phyloP scores from a whole-genome alignment of 2,329 filamentous ascomycete genomes.

The Thermochaetoides dissita region DNA sequence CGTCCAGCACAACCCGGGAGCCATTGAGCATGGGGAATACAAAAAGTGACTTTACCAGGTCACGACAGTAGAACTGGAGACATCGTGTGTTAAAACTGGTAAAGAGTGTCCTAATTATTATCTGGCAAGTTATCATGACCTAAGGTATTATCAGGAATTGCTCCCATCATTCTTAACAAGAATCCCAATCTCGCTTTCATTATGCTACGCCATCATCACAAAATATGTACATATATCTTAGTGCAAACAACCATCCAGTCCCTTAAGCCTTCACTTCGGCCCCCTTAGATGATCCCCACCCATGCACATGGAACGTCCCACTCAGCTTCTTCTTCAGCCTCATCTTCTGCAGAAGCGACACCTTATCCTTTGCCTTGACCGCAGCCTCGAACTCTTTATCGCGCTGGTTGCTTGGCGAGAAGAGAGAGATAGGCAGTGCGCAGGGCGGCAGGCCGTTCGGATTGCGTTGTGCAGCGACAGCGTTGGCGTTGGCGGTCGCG shows the following conservation, averaged over 20 bases:
- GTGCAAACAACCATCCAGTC: too few species aligned
- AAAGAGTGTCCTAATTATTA: too few species aligned
- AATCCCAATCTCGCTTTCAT: too few species aligned
- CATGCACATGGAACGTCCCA: conserved; percentile 1
- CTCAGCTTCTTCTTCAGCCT: conserved; percentile 11
- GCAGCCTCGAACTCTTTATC: background rate
- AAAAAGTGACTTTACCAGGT: conserved; percentile 16
- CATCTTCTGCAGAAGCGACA: conserved; percentile 7
- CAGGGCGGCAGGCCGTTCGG: conserved; percentile 7
- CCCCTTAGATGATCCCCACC: too few species aligned
- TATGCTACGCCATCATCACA: too few species aligned
- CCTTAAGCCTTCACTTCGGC: too few species aligned
- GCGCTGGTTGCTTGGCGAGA: conserved; percentile 6
- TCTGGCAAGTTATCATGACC: too few species aligned
- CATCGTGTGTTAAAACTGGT: background rate
- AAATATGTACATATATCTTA: too few species aligned
- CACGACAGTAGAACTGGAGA: too few species aligned
- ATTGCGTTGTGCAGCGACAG: background rate
- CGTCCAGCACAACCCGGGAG: conserved; percentile 26
- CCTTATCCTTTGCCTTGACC: conserved; percentile 1
- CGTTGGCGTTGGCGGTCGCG: too few species aligned
- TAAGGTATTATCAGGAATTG: too few species aligned
- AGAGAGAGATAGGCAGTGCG: conserved; percentile 7
- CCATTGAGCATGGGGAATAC: conserved; percentile 19
- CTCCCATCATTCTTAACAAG: too few species aligned